These are phyloP conservation scores for Cyathus olla DNA, from an alignment of 1,284 basidiomycete species.

Conservation along the genomic window DNA sequence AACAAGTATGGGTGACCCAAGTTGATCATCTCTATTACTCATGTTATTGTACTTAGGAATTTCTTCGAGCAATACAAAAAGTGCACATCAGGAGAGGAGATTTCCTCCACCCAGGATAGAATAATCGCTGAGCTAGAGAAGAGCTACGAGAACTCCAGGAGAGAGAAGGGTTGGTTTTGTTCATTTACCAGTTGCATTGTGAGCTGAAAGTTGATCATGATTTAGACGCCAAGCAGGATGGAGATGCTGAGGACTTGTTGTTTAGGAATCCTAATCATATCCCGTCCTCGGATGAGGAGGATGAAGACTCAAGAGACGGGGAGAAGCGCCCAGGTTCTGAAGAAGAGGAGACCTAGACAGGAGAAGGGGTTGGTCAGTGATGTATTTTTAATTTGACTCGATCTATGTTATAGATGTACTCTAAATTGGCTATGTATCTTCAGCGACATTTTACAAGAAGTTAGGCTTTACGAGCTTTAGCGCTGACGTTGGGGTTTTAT, in stretches of 20 bases:
- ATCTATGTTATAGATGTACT: too few relatives aligned
- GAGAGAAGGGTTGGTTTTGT: constrained; percentile 54
- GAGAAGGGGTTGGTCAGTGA: too few relatives aligned
- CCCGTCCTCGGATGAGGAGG: constrained; percentile 27
- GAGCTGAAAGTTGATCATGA: constrained; percentile 4
- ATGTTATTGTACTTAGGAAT: constrained; percentile 47
- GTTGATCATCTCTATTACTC: not conserved
- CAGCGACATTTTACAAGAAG: too few relatives aligned
- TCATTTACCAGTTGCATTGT: not conserved
- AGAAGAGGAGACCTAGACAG: too few relatives aligned
- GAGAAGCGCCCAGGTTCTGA: not conserved
- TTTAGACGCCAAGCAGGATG: constrained; percentile 19
- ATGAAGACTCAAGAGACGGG: constrained; percentile 18
- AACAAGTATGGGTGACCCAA: constrained; percentile 69
- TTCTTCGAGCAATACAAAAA: constrained; percentile 81
- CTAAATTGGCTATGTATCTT: too few relatives aligned
- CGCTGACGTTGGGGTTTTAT: too few relatives aligned
- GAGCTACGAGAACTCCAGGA: constrained; percentile 65
- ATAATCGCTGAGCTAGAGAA: constrained; percentile 84
- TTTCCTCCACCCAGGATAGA: constrained; percentile 73
- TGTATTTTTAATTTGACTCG: too few relatives aligned
- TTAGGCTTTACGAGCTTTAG: too few relatives aligned
- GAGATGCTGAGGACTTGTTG: constrained; percentile 51
- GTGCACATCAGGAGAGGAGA: constrained; percentile 74
- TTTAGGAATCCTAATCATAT: constrained; percentile 56